Evolutionary conservation across 2,329 filamentous ascomycete genomes (phyloP), one percentile per base, ranked within the genome.

Genomic region (Aquanectria penicillioides): DNA sequence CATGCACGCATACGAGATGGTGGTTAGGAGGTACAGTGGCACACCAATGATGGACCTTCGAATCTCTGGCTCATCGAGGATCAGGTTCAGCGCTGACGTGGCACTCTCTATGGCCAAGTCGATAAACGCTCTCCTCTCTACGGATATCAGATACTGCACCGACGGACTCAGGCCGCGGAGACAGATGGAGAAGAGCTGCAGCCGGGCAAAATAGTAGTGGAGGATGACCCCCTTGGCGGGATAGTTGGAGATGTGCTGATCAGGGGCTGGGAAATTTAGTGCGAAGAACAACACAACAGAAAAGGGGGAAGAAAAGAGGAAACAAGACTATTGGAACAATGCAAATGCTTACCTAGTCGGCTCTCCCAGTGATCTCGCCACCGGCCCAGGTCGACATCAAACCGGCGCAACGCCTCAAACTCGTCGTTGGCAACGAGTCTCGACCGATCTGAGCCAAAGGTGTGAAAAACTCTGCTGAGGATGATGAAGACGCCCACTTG

Each of bases 401-500:
- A 73, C 2, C 65, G 63, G 7, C 67, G 57, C 4, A 74, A 38
- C 0, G 64, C 54, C 15, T 75, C 75, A 57, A 78, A 79, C 41
- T 72, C 68, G 29, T 74, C 67, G 28, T 69, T 64, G 33, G 62
- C 52, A 71, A 73, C 62, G 69, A 73, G 55, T 53, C 69, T 63
- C 78, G 81, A 11, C 1, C 78, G 78, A 57, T 88, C 85, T 1
- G 82, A 80, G 0, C 86, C 85, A 68, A 88, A 89, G 0, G 81
- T 83, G 65, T 80, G 80, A 69, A 80, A 87, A 37, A 80, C 83
- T 66, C 80, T 80, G n/a, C 81, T 86, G 62, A 89, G 77, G 49
- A 88, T 87, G 54, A 84, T 81, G 56, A 89, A 84, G 13, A 88
- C 71, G 5, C 82, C 81, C 25, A 89, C 85, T 63, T 89, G 86